Base-by-base conservation (phyloP, 306 rosid species). In the Corylus heterophylla region DNA sequence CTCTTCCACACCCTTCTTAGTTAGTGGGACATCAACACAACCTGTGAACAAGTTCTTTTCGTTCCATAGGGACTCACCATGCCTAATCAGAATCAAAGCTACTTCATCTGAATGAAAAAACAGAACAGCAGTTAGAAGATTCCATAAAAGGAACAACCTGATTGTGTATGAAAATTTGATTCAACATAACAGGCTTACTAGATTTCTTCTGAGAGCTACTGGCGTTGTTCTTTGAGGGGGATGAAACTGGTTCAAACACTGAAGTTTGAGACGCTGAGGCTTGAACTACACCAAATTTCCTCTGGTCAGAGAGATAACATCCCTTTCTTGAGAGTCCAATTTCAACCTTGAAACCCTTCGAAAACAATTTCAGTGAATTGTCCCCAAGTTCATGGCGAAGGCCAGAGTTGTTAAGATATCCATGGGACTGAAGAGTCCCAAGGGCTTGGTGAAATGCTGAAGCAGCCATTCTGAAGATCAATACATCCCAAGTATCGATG, bases 21-120 rank as follows among this genome's bases (percentile, higher is more conserved):
- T 96, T 62, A 96, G 88, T 12, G 98, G 99, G 25, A 96, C 99
- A 88, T 96, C 99, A 59, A 96, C 99, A 81, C 99, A 96, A 16
- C 99, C 99, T 1, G 99, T 96, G 92, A 96, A 96, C 75, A 96
- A 83, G 88, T 96, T 96, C 85, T 96, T 93, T 54, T 96, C 98
- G 12, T 96, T 96, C 99, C 99, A 96, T 73, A 93, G 67, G 0
- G 99, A 96, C 83, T 96, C 99, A 7, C 99, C 98, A 48, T 96
- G 99, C 77, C 99, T 83, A 74, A 96, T 89, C 80, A 96, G 90
- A 86, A 93, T 96, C 89, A 96, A 83, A 45, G 99, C 92, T 31
- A 97, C 92, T 88, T 96, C 99, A 87, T 86, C 99, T 96, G 92
- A 76, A 10, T 44, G 47, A 71, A 64, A 84, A 79, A 25, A 59